Conservation (phyloP, 2,329 filamentous ascomycete species). For the Neonectria sp. region DNA sequence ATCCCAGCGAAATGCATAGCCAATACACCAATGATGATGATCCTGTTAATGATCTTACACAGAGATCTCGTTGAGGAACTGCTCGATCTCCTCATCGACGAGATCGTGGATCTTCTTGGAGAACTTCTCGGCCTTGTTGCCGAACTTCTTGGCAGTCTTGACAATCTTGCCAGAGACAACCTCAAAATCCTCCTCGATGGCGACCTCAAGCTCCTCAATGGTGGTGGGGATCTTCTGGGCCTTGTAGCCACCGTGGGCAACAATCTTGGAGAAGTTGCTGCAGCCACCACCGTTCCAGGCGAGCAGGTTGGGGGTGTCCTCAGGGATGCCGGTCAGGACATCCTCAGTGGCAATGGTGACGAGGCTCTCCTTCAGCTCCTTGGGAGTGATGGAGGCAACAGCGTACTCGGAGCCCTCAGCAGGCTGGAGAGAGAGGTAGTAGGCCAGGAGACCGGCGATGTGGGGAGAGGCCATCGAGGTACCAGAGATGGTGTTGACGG, state of each 20-base stretch:
- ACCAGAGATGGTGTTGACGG: slow-evolving; percentile 98
- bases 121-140: slow-evolving; percentile 72
- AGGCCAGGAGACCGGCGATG: slow-evolving; percentile 95
- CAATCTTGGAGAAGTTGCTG: slow-evolving; percentile 89
- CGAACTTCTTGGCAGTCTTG: slow-evolving; percentile 67
- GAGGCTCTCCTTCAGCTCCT: slow-evolving; percentile 92
- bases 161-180: slow-evolving; percentile 69
- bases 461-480: slow-evolving; percentile 99
- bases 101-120: slow-evolving; percentile 75
- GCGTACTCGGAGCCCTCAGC: slow-evolving; percentile 91
- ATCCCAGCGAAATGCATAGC: slow-evolving; percentile 45
- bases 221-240: slow-evolving; percentile 62
- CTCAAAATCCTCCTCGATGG: slow-evolving; percentile 74
- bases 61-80: slow-evolving; percentile 70
- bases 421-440: slow-evolving; percentile 97
- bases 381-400: slow-evolving; percentile 89
- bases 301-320: slow-evolving; percentile 92
- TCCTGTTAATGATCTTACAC: slow-evolving; percentile 51
- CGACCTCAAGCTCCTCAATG: slow-evolving; percentile 73
- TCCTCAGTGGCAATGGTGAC: slow-evolving; percentile 86
- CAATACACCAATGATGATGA: slow-evolving; percentile 44
- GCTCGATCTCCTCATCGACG: slow-evolving; percentile 73
- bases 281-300: slow-evolving; percentile 99
- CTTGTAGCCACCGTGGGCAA: slow-evolving; percentile 81
- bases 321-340: slow-evolving; percentile 85